phyloP scores from a whole-genome alignment of 1,139 yeast species.

The Kodamaea suecica region DNA sequence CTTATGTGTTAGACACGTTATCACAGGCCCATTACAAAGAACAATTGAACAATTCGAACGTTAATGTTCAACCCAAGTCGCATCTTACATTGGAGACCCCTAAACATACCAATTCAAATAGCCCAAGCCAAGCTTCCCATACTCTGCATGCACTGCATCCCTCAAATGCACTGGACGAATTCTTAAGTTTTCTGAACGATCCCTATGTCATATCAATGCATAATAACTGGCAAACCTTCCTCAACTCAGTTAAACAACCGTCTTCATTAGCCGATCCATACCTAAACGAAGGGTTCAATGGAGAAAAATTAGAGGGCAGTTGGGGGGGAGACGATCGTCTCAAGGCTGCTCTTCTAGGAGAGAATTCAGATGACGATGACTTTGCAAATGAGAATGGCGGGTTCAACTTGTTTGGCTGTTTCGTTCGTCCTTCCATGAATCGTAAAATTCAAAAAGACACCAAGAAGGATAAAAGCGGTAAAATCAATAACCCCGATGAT shows the following conservation, averaged over 20 bases:
- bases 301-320: conserved; percentile 31
- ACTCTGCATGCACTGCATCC: not conserved
- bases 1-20: conserved; percentile 56
- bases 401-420: conserved; percentile 8
- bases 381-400: conserved; percentile 16
- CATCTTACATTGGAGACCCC: no score
- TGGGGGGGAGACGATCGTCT: conserved; percentile 76
- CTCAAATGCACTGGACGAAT: conserved; percentile 21
- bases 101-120: no score
- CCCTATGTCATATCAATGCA: conserved; percentile 38
- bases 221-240: conserved; percentile 39
- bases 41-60: conserved; percentile 32
- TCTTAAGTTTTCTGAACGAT: conserved; percentile 36
- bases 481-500: conserved; percentile 20
- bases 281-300: conserved; percentile 21
- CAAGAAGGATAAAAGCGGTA: conserved; percentile 12
- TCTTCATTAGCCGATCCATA: conserved; percentile 26
- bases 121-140: no score
- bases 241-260: conserved; percentile 37
- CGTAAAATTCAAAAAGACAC: not conserved
- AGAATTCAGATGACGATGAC: conserved; percentile 26
- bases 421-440: conserved; percentile 1
- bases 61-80: conserved; percentile 15
- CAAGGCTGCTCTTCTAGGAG: conserved; percentile 50
- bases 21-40: conserved; percentile 44